phyloP scores from a whole-genome alignment of 345 rosid genomes.

The Tarenaya hassleriana region DNA sequence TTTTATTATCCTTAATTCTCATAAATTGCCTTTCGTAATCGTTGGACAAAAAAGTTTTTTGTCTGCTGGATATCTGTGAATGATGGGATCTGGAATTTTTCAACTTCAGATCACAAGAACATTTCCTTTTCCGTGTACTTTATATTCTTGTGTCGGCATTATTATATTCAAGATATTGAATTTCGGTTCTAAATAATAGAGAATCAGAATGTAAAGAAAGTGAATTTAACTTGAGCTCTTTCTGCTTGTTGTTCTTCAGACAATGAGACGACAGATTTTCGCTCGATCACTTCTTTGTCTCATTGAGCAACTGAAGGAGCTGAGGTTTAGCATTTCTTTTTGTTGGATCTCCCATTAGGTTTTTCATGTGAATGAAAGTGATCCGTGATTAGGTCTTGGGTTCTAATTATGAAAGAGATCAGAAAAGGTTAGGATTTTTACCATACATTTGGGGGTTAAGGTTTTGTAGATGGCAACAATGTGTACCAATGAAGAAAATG shows the following conservation, averaged over 20 bases:
- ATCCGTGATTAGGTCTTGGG: background rate
- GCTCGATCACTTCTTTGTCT: too few relatives aligned
- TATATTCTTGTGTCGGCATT: background rate
- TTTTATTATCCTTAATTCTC: background rate
- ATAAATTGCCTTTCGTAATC: background rate
- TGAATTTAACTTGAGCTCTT: too few relatives aligned
- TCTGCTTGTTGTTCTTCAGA: too few relatives aligned
- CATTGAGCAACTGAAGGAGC: too few relatives aligned
- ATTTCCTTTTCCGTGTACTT: constrained; percentile 4
- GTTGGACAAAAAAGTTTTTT: background rate
- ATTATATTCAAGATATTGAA: background rate
- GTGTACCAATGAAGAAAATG: background rate
- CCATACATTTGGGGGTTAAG: background rate
- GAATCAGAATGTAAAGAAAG: too few relatives aligned
- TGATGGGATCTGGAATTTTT: background rate
- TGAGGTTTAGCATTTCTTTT: too few relatives aligned
- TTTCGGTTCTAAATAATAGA: background rate
- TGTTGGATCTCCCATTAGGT: too few relatives aligned
- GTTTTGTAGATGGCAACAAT: background rate
- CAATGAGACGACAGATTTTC: too few relatives aligned
- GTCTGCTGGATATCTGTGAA: constrained; percentile 5
- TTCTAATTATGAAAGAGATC: background rate
- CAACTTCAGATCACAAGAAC: background rate
- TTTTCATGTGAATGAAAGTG: background rate
- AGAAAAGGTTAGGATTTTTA: too few relatives aligned